Percentiles rank a stretch among this genome's conserved stretches.
phyloP scores from a whole-genome alignment of 2,329 filamentous ascomycete species.

The Neofusicoccum ribis region DNA sequence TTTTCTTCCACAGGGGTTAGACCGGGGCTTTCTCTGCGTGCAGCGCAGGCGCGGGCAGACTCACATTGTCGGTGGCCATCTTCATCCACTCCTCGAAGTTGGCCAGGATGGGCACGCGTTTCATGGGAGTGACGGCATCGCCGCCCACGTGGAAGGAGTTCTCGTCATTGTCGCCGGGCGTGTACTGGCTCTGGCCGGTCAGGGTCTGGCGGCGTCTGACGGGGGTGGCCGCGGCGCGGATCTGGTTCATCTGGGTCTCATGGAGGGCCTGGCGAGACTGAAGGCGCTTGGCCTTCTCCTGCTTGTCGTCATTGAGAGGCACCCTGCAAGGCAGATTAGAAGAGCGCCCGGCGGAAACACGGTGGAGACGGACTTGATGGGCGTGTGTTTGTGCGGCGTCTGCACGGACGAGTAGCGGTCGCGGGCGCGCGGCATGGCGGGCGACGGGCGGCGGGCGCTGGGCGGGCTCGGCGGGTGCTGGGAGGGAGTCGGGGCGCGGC shows the following conservation, averaged over 20 bases:
- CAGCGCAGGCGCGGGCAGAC: not conserved
- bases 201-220: constrained; percentile 59
- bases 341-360: not conserved
- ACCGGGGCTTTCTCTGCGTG: not conserved
- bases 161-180: constrained; percentile 51
- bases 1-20: constrained; percentile 49
- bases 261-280: constrained; percentile 86
- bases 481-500: not conserved
- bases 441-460: constrained; percentile 24
- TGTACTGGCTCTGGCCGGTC: constrained; percentile 51
- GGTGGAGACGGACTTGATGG: constrained; percentile 18
- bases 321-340: constrained; percentile 59
- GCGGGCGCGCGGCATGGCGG: constrained; percentile 57
- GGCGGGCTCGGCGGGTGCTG: constrained; percentile 1
- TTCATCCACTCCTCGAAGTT: constrained; percentile 99
- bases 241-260: constrained; percentile 87
- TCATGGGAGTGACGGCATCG: constrained; percentile 86
- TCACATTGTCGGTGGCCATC: constrained; percentile 91
- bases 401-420: constrained; percentile 44
- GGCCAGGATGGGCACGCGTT: constrained; percentile 86
- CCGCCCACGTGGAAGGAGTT: constrained; percentile 66
- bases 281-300: constrained; percentile 81
- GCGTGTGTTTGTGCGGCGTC: constrained; percentile 49
- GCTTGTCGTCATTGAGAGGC: constrained; percentile 91
- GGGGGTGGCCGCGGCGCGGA: constrained; percentile 78